Evolutionary conservation across 2,329 filamentous ascomycete species (phyloP).

Genomic region (Teratosphaeria destructans): DNA sequence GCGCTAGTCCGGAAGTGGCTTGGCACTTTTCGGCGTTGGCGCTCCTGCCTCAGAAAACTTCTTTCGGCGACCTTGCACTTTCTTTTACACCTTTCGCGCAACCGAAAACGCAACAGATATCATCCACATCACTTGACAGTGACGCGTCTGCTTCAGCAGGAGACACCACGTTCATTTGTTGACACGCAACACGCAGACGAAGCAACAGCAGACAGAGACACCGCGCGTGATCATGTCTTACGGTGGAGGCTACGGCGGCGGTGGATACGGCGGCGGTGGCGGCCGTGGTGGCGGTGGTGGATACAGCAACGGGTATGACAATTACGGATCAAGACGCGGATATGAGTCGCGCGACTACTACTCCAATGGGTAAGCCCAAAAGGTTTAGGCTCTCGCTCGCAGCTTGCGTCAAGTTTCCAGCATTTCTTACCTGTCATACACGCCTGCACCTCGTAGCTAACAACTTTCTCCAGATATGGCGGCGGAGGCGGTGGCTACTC

Average conservation of each 20-base stretch:
- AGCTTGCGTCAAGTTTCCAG: conserved; percentile 12
- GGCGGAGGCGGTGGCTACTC: conserved; percentile 8
- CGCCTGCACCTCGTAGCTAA: conserved; percentile 2
- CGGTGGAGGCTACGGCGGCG: conserved; percentile 44
- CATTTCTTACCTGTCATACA: conserved; percentile 3
- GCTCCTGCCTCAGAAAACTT: not conserved
- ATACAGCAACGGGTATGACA: conserved; percentile 32
- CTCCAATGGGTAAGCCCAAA: conserved; percentile 36
- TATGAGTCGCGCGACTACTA: conserved; percentile 38
- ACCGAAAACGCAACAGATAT: not conserved
- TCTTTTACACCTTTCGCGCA: not conserved
- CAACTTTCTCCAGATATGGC: conserved; percentile 2
- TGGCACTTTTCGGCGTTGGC: not conserved
- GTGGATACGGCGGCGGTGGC: conserved; percentile 38
- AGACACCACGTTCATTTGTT: not conserved
- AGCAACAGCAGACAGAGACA: conserved; percentile 9
- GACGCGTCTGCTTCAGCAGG: not conserved
- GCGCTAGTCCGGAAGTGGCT: not conserved
- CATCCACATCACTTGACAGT: not conserved
- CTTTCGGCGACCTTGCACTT: not conserved
- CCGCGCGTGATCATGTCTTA: conserved; percentile 54
- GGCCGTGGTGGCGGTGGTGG: conserved; percentile 29
- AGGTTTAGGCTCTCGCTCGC: conserved; percentile 29
- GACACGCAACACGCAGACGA: not conserved
- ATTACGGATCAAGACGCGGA: conserved; percentile 27